Evolutionary conservation across 2,329 filamentous ascomycete genomes (phyloP).

Genomic region (Fusarium nematophilum): DNA sequence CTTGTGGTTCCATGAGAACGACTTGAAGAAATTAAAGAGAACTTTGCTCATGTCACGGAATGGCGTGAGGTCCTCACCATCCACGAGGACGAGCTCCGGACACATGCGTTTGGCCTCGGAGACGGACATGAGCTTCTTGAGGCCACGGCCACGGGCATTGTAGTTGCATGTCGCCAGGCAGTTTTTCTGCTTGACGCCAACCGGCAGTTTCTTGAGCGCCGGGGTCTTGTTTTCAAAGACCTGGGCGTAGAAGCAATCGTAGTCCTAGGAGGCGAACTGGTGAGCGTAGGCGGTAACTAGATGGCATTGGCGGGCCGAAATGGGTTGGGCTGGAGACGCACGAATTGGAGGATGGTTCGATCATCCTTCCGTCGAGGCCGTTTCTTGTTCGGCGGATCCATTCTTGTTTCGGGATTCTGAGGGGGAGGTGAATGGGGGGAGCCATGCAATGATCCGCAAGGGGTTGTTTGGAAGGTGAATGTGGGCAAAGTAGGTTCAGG

Average conservation of each 20-base stretch:
- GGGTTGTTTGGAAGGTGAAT: conserved; percentile 25
- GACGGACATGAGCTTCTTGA: conserved; percentile 87
- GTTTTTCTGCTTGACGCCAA: conserved; percentile 92
- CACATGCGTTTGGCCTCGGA: conserved; percentile 82
- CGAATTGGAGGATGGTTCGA: conserved; percentile 84
- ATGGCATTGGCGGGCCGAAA: conserved; percentile 2
- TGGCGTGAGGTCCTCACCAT: conserved; percentile 86
- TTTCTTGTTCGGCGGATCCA: conserved; percentile 47
- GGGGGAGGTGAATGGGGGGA: conserved; percentile 4
- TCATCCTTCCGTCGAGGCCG: conserved; percentile 65
- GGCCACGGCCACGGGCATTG: conserved; percentile 78
- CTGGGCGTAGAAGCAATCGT: conserved; percentile 95
- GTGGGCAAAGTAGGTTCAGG: not conserved
- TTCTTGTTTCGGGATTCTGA: conserved; percentile 29
- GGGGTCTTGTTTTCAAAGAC: conserved; percentile 88
- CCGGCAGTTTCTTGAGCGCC: conserved; percentile 74
- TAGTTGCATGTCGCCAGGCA: conserved; percentile 97
- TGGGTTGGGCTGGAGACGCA: conserved; percentile 54
- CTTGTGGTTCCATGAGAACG: conserved; percentile 80
- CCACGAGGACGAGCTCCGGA: conserved; percentile 84
- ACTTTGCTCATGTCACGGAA: conserved; percentile 90
- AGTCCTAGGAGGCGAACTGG: conserved; percentile 63
- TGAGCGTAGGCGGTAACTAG: conserved; percentile 19
- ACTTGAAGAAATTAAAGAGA: conserved; percentile 78
- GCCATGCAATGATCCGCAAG: conserved; percentile 8